A percentile compares a stretch with the other conserved stretches of the same genome.
These are phyloP conservation scores for Colletotrichum sp. DNA, from an alignment of 2,329 filamentous ascomycete genomes.

Conservation along the genomic window DNA sequence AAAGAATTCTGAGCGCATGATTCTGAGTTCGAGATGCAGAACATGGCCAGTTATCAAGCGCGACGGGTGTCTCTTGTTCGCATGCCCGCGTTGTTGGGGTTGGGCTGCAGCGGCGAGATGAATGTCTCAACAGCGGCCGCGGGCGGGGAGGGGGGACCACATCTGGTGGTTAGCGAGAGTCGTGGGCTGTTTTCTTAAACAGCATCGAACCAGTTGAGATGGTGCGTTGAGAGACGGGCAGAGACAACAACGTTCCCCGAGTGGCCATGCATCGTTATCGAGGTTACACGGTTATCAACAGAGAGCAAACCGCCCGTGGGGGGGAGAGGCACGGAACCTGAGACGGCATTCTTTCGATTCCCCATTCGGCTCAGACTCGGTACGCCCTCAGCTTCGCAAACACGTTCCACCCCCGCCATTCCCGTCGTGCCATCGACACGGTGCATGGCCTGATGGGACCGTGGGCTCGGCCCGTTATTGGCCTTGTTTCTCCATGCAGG, in stretches of 20 bases:
- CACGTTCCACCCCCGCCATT: constrained; percentile 10
- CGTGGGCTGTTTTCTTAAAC: not conserved
- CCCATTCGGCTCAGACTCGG: not conserved
- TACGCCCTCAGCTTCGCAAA: not conserved
- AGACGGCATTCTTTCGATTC: not conserved
- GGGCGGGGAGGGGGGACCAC: not conserved
- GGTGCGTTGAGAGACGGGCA: not conserved
- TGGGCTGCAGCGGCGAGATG: constrained; percentile 1
- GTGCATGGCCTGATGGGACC: not conserved
- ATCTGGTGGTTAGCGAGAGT: not conserved
- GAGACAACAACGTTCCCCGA: not conserved
- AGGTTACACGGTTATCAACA: not conserved
- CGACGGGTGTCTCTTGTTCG: not conserved
- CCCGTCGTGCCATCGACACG: not conserved
- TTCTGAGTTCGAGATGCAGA: not conserved
- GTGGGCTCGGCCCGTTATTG: not conserved
- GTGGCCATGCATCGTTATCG: not conserved
- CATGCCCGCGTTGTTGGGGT: constrained; percentile 12
- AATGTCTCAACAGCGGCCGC: constrained; percentile 11
- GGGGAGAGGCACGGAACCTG: not conserved
- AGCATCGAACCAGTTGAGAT: not conserved
- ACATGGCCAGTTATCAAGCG: not conserved
- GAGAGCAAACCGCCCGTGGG: not conserved
- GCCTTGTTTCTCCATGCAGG: constrained; percentile 11
- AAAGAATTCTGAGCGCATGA: not conserved